Conservation (phyloP, 1,284 basidiomycete genomes). For the Takashimella koratensis region DNA sequence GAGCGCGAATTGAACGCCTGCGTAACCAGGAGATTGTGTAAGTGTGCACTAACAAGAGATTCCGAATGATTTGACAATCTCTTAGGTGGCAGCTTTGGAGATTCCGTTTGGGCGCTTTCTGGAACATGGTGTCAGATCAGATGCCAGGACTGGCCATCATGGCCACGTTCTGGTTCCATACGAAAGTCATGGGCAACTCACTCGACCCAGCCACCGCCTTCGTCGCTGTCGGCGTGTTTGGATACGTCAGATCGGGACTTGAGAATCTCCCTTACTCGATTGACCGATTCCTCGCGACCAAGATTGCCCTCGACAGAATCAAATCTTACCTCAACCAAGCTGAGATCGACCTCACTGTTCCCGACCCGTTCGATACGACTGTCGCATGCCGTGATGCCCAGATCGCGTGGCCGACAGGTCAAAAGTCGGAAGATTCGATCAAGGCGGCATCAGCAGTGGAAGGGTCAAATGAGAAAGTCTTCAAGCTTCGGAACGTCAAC, state of each 20-base stretch:
- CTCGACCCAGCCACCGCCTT: constrained; percentile 46
- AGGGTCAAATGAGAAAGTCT: constrained; percentile 10
- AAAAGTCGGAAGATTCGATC: constrained; percentile 1
- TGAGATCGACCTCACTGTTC: constrained; percentile 27
- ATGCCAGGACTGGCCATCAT: constrained; percentile 34
- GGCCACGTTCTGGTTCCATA: constrained; percentile 43
- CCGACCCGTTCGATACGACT: constrained; percentile 8
- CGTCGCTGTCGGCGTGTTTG: constrained; percentile 36
- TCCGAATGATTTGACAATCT: background rate
- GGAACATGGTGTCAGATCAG: constrained; percentile 45
- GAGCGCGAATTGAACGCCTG: constrained; percentile 23
- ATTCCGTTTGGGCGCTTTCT: constrained; percentile 46
- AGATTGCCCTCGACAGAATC: constrained; percentile 40
- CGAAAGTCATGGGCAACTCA: constrained; percentile 32
- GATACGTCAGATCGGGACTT: constrained; percentile 20
- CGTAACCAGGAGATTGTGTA: constrained; percentile 38
- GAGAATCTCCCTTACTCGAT: constrained; percentile 29
- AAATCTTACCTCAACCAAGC: constrained; percentile 34
- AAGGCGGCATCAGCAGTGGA: background rate
- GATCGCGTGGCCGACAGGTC: constrained; percentile 35
- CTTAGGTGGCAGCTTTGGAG: constrained; percentile 45
- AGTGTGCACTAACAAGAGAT: constrained; percentile 3
- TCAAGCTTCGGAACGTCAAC: constrained; percentile 29
- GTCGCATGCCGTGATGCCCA: constrained; percentile 33
- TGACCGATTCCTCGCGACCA: constrained; percentile 29